A percentile compares a stretch with the other conserved stretches of the same genome.
These are phyloP conservation scores for Fusarium subglutinans DNA, from an alignment of 2,329 filamentous ascomycete genomes.

Conservation along the genomic window DNA sequence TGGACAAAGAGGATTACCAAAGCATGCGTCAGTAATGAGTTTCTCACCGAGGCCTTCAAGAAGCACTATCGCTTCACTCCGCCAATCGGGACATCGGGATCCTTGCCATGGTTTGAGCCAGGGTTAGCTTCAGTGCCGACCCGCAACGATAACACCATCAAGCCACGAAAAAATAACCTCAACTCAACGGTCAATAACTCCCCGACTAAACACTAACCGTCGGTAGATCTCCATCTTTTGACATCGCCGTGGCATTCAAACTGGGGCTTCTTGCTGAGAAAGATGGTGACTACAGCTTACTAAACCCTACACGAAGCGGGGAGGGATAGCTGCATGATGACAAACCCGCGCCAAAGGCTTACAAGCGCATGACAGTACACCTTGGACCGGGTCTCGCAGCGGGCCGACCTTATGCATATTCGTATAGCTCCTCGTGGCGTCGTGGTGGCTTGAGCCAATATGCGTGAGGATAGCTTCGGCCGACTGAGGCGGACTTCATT, in stretches of 20 bases:
- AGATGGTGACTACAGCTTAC: conserved; percentile 24
- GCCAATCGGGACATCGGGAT: background rate
- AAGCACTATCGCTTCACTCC: background rate
- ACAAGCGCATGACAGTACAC: conserved; percentile 12
- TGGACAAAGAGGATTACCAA: background rate
- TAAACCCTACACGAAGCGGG: conserved; percentile 12
- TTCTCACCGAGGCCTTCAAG: background rate
- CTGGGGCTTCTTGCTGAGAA: conserved; percentile 16
- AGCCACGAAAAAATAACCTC: background rate
- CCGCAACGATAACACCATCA: background rate
- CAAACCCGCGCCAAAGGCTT: conserved; percentile 16
- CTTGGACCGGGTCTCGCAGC: background rate
- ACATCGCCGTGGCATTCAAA: background rate
- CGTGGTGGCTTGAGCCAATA: background rate
- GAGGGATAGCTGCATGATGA: conserved; percentile 19
- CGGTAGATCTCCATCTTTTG: background rate
- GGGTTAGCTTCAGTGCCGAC: background rate
- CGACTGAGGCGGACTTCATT: background rate
- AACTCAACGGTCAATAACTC: background rate
- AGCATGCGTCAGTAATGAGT: background rate
- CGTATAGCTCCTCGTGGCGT: background rate
- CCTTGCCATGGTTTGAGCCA: background rate
- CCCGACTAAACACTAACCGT: background rate
- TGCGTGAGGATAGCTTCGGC: conserved; percentile 1
- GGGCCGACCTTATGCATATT: conserved; percentile 11